Evolutionary conservation across 2,329 filamentous ascomycete species (phyloP), one percentile per base, ranked within the genome.

Genomic region (Fusarium verticillioides): DNA sequence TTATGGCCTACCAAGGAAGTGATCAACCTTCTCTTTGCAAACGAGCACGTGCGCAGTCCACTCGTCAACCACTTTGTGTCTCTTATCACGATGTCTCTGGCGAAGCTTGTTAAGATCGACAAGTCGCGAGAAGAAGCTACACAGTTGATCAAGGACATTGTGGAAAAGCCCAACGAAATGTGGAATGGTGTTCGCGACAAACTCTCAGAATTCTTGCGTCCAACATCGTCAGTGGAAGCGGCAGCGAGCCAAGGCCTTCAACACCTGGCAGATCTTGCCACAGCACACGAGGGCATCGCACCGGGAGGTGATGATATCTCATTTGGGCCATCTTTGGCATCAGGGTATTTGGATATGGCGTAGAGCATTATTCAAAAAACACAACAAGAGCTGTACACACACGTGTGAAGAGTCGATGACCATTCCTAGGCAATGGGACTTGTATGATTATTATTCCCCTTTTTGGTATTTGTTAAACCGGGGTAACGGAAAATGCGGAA

Each of bases 51-150:
- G 12, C 83, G 89, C 50, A 91, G 87, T 60, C 92, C 92, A 0
- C 82, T 94, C 49, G 90, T 90, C 62, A 90, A 93, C 77, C 91
- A 94, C 77, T 92, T 92, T 72, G 87, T 87, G 60, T 87, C 86
- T 18, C 84, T 94, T 15, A 85, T 87, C 4, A 84, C 88, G 16
- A 83, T 93, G 76, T 87, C 88, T n/a, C 83, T 94, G 8, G 81
- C 89, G 53, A 89, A 91, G 72, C 84, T 94, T 39, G 82, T 83
- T 37, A 88, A 87, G 74, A 81, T 87, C 13, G 86, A 89, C 13
- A 84, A 83, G 68, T 89, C 87, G 6, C 86, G 85, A 49, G 87
- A 89, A 9, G 89, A 91, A 72, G 90, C 90, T 2, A 84, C 84
- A 19, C 83, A 84, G 63, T 83, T 89, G 12, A 84, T 92, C 30